These are phyloP conservation scores for Tylopilus cervinicoccineus DNA, from an alignment of 768 basidiomycete genomes.

Conservation along the genomic window DNA sequence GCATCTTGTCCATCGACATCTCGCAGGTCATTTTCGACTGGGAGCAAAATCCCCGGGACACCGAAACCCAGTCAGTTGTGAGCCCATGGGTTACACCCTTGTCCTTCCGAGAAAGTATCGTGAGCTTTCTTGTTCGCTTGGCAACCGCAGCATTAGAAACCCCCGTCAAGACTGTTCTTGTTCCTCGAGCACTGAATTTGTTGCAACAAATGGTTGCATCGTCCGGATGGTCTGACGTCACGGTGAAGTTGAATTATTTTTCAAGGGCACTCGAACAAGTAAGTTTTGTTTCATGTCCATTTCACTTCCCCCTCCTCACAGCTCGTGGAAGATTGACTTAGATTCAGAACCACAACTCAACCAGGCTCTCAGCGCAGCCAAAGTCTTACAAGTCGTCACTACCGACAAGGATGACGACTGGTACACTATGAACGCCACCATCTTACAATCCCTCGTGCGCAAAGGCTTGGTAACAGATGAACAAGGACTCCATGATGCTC, in stretches of 20 bases:
- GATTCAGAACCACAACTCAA: constrained; percentile 58
- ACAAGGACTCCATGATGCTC: constrained; percentile 68
- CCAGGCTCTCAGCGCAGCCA: constrained; percentile 76
- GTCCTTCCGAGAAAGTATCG: constrained; percentile 81
- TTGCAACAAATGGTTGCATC: constrained; percentile 79
- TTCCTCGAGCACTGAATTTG: constrained; percentile 60
- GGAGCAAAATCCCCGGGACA: constrained; percentile 64
- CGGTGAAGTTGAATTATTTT: constrained; percentile 89
- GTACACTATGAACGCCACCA: constrained; percentile 66
- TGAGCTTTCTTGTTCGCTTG: constrained; percentile 93
- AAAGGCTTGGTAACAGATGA: constrained; percentile 86
- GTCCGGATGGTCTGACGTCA: constrained; percentile 86
- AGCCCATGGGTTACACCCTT: constrained; percentile 70
- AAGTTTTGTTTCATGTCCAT: background rate
- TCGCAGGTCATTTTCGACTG: constrained; percentile 90
- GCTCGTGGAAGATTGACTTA: constrained; percentile 58
- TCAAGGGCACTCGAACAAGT: constrained; percentile 80
- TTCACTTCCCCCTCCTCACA: background rate
- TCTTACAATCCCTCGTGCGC: constrained; percentile 79
- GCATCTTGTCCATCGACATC: constrained; percentile 85
- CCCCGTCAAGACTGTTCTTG: constrained; percentile 38
- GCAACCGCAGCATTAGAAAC: constrained; percentile 62
- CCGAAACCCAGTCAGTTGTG: constrained; percentile 21
- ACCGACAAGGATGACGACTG: constrained; percentile 80
- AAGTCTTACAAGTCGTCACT: constrained; percentile 83